Conservation (phyloP, 305 asterid genomes). For the Fraxinus velutina region DNA sequence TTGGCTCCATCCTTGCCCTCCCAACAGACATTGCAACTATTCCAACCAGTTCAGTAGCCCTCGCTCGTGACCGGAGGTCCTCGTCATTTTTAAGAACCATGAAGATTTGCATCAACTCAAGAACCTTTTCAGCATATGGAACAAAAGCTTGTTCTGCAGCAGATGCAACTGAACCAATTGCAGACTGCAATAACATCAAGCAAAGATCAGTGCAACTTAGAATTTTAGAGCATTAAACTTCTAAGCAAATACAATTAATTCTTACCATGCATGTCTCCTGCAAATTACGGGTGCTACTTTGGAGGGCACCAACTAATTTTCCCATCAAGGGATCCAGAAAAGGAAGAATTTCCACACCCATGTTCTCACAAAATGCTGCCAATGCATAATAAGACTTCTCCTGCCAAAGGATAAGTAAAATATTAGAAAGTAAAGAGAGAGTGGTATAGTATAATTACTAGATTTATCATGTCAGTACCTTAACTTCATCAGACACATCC, state of each 20-base stretch:
- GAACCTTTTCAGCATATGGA: slow-evolving; percentile 91
- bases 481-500: slow-evolving; percentile 96
- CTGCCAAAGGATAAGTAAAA: slow-evolving; percentile 40
- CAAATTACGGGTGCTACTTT: slow-evolving; percentile 76
- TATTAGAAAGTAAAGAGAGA: slow-evolving; percentile 15
- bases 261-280: slow-evolving; percentile 98
- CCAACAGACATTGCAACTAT: slow-evolving; percentile 96
- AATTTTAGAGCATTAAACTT: slow-evolving; percentile 15
- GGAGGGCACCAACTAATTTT: slow-evolving; percentile 80
- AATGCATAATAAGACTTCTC: slow-evolving; percentile 96
- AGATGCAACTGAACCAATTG: slow-evolving; percentile 98
- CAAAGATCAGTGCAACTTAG: slow-evolving; percentile 13
- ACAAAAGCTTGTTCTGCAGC: slow-evolving; percentile 95
- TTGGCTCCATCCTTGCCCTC: slow-evolving; percentile 78
- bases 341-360: slow-evolving; percentile 97
- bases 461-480: slow-evolving; percentile 47
- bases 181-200: slow-evolving; percentile 63
- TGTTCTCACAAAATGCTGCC: slow-evolving; percentile 99
- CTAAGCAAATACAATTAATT: slow-evolving; percentile 9
- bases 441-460: slow-evolving; percentile 11
- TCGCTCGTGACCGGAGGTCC: slow-evolving; percentile 94
- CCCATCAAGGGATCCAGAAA: slow-evolving; percentile 89
- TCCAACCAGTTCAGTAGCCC: slow-evolving; percentile 98
- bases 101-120: slow-evolving; percentile 88
- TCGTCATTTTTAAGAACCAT: slow-evolving; percentile 96